Evolutionary conservation across 257 asterid genomes (phyloP).

Genomic region (Anisodus tanguticus): DNA sequence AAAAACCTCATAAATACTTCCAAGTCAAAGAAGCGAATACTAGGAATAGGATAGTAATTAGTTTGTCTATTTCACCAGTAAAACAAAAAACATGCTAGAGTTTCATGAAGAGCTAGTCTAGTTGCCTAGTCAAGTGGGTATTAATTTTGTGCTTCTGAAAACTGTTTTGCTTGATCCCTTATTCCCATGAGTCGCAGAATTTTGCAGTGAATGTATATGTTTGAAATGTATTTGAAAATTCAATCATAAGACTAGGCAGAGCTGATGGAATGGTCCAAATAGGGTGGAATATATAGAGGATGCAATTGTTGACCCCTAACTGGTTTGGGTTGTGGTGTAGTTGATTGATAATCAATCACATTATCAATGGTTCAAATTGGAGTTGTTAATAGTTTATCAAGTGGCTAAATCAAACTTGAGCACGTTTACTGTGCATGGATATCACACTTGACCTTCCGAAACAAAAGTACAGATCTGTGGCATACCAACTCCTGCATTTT

Average conservation of each 20-base stretch:
- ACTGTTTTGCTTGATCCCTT: background rate
- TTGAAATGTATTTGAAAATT: background rate
- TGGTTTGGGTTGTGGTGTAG: too few relatives aligned
- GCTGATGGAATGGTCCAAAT: too few relatives aligned
- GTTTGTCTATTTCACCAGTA: background rate
- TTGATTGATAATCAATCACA: conserved; percentile 2
- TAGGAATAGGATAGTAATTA: background rate
- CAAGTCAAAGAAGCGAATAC: background rate
- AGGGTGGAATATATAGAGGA: too few relatives aligned
- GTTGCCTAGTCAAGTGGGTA: background rate
- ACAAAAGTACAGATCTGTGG: background rate
- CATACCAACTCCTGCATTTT: background rate
- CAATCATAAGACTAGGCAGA: background rate
- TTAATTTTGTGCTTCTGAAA: background rate
- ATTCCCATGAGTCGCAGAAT: background rate
- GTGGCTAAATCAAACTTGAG: background rate
- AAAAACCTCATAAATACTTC: background rate
- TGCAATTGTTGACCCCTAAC: too few relatives aligned
- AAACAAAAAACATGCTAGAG: background rate
- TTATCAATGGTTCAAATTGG: conserved; percentile 7
- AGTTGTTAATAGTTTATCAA: background rate
- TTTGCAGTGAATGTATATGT: background rate
- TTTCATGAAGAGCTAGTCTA: background rate
- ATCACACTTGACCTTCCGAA: background rate
- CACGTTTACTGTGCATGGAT: background rate